Evolutionary conservation across 2,329 filamentous ascomycete genomes (phyloP).

Genomic region (Curvularia sp.): DNA sequence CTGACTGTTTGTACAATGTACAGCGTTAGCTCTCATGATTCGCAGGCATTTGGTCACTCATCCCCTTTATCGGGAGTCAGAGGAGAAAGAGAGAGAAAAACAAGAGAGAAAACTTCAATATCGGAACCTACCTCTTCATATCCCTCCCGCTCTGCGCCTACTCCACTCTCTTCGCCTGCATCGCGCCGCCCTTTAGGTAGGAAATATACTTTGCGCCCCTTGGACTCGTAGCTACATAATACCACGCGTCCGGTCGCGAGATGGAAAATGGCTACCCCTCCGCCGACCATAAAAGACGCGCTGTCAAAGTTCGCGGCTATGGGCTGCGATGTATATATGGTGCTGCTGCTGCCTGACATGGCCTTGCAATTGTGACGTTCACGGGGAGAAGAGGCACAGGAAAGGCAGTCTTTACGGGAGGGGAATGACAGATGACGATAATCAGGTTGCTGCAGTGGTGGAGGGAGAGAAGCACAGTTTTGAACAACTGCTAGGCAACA

Average conservation of each 20-base stretch:
- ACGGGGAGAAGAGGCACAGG: neutral
- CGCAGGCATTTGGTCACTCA: neutral
- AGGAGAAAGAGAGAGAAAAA: neutral
- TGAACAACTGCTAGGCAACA: neutral
- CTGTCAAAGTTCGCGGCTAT: slow-evolving; percentile 39
- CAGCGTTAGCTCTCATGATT: neutral
- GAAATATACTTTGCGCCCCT: slow-evolving; percentile 53
- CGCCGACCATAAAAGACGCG: slow-evolving; percentile 41
- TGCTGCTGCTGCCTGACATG: slow-evolving; percentile 6
- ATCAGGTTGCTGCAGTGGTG: neutral
- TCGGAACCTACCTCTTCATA: slow-evolving; percentile 55
- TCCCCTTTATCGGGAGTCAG: neutral
- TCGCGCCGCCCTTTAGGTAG: slow-evolving; percentile 59
- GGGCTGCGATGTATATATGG: slow-evolving; percentile 20
- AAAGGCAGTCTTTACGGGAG: neutral
- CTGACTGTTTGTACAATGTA: slow-evolving; percentile 29
- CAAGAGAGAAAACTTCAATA: neutral
- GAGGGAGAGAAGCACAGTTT: too few relatives aligned
- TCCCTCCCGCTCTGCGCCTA: slow-evolving; percentile 58
- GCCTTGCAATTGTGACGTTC: slow-evolving; percentile 13
- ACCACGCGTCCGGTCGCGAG: slow-evolving; percentile 56
- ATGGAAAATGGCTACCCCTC: slow-evolving; percentile 61
- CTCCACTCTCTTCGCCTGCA: slow-evolving; percentile 54
- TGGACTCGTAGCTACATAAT: slow-evolving; percentile 54
- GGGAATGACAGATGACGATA: neutral